Conservation (phyloP, 495 filamentous ascomycete genomes). For the Pseudomonodictys pantanalensis region DNA sequence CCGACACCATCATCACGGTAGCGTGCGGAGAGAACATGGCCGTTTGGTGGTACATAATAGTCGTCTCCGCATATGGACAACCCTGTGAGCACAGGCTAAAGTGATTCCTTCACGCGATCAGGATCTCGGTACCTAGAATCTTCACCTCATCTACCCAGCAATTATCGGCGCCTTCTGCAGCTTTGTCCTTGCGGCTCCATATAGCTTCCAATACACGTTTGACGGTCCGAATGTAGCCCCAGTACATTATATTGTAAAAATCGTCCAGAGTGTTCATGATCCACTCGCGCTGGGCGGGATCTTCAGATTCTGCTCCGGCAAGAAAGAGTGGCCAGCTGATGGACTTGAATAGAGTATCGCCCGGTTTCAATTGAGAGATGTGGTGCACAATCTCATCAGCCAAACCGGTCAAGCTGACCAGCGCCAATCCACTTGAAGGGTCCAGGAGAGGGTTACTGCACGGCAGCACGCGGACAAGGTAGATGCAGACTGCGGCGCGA, state of each 20-base stretch:
- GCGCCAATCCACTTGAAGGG: conserved; percentile 2
- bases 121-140: conserved; percentile 17
- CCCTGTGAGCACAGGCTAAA: not conserved
- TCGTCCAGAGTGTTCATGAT: conserved; percentile 21
- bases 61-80: not conserved
- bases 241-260: conserved; percentile 22
- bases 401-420: conserved; percentile 16
- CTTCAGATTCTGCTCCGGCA: conserved; percentile 24
- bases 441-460: conserved; percentile 9
- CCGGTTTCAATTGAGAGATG: conserved; percentile 13
- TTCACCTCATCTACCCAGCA: conserved; percentile 29
- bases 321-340: conserved; percentile 31
- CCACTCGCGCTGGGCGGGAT: conserved; percentile 14
- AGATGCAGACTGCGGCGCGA: conserved; percentile 28
- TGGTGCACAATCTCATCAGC: conserved; percentile 25
- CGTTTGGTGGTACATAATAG: not conserved
- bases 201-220: conserved; percentile 18
- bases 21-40: not conserved
- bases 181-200: conserved; percentile 18
- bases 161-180: conserved; percentile 3
- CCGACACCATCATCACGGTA: not conserved
- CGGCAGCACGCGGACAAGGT: conserved; percentile 15
- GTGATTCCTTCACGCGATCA: conserved; percentile 18
- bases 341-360: conserved; percentile 24
- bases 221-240: conserved; percentile 29